A percentile compares a stretch with the other conserved stretches of the same genome.
Evolutionary conservation across 495 filamentous ascomycete species (phyloP).

Genomic region (Cairneyella variabilis): DNA sequence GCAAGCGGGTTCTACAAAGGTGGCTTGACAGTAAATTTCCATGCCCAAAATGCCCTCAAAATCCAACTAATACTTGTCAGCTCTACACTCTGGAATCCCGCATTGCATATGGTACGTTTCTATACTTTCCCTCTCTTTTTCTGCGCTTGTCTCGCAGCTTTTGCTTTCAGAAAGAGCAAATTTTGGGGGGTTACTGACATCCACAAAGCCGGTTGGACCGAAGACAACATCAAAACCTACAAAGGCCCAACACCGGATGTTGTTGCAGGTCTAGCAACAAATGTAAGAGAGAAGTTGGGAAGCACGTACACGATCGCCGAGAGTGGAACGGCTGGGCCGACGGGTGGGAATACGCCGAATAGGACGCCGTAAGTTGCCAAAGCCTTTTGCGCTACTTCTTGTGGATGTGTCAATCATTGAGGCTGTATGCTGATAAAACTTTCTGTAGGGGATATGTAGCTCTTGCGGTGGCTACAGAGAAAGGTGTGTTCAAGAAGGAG

Average conservation of each 20-base stretch:
- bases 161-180: too few species aligned
- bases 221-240: conserved; percentile 44
- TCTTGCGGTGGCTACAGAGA: conserved; percentile 47
- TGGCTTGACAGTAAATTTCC: conserved; percentile 46
- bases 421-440: not conserved
- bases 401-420: not conserved
- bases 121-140: not conserved
- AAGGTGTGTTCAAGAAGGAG: conserved; percentile 47
- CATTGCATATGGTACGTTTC: conserved; percentile 40
- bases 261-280: conserved; percentile 49
- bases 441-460: conserved; percentile 55
- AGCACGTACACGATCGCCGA: conserved; percentile 55
- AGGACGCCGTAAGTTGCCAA: conserved; percentile 54
- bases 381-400: too few species aligned
- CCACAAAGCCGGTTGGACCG: conserved; percentile 53
- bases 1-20: conserved; percentile 55
- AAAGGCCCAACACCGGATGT: conserved; percentile 54
- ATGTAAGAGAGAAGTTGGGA: conserved; percentile 46
- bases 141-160: not conserved
- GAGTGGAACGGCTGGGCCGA: conserved; percentile 61
- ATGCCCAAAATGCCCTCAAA: not conserved
- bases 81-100: conserved; percentile 60
- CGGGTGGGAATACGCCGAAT: conserved; percentile 51
- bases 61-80: conserved; percentile 21
- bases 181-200: too few species aligned